Evolutionary conservation across 208 protist genomes (phyloP), one percentile per base, ranked within the genome.

Genomic region (Leishmania guyanensis): DNA sequence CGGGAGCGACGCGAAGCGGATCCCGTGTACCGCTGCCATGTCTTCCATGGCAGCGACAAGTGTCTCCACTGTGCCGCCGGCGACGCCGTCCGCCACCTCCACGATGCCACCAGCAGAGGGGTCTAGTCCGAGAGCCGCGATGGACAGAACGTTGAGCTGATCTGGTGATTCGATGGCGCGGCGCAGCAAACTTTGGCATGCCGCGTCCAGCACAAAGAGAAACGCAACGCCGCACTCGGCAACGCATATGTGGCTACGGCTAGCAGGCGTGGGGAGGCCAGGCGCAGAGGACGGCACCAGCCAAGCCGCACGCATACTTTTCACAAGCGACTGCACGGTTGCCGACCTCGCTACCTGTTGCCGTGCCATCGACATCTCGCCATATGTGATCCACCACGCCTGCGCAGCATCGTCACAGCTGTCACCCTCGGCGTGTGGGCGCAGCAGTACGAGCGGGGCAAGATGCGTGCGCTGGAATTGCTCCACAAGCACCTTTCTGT

Each of bases 91-190:
- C n/a, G 90, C 86, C 17, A 87, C 76, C 22, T 83, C 77, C 5
- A 97, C 73, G 22, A 96, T 58, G 48, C 94, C 94, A 3, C 94
- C 94, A 0, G 87, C 90, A 5, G 79, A 86, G 5, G 77, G 54
- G 56, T 85, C 73, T 66, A 97, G 69, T 1, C 85, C 82, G 16
- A 97, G 79, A 16, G 87, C 87, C 16, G 79, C 85, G 64, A 96
- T 78, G 14, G 91, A 94, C 64, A 92, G 54, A 14, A 89, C 79
- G 72, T 96, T 88, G 4, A 93, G 77, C 36, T 91, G 86, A 46
- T 75, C 77, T 20, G 85, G 84, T 14, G 74, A 85, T 20, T 78
- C 73, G 29, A 91, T 79, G 12, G 78, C 86, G 29, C 86, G 69
- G 14, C 88, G 71, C 10, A 94, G 82, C 60, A 91, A 60, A n/a